Percentiles rank a stretch among this genome's conserved stretches.
Evolutionary conservation across 768 basidiomycete species (phyloP).

Genomic region (Exsudoporus frostii): DNA sequence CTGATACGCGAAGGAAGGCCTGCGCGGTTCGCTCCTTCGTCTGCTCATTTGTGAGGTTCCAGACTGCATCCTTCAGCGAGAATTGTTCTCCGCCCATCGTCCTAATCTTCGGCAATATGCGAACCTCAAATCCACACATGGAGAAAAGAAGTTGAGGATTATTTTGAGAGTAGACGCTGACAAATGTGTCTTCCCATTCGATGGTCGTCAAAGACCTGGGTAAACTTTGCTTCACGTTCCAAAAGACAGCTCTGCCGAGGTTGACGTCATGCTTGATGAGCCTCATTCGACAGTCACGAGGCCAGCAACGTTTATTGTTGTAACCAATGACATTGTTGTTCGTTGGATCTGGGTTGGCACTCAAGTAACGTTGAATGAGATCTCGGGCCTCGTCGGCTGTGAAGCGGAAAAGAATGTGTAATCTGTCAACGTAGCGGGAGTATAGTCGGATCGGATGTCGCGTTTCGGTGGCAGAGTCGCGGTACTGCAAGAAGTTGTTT

Average conservation of each 20-base stretch:
- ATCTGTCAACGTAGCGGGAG: slow-evolving; percentile 91
- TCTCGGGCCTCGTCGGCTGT: slow-evolving; percentile 96
- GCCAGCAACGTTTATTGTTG: slow-evolving; percentile 99
- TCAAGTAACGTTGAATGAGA: slow-evolving; percentile 95
- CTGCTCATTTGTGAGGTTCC: slow-evolving; percentile 96
- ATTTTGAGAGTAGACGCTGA: slow-evolving; percentile 95
- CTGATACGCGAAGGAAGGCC: slow-evolving; percentile 96
- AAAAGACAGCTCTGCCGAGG: slow-evolving; percentile 95
- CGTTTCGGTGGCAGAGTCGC: slow-evolving; percentile 92
- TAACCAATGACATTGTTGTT: slow-evolving; percentile 99
- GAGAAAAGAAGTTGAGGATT: slow-evolving; percentile 98
- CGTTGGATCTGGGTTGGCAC: slow-evolving; percentile 96
- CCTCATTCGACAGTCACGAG: slow-evolving; percentile 97
- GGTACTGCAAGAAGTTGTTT: slow-evolving; percentile 97
- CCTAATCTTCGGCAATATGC: slow-evolving; percentile 94
- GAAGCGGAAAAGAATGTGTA: slow-evolving; percentile 97
- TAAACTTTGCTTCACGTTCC: slow-evolving; percentile 98
- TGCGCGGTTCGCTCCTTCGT: slow-evolving; percentile 98
- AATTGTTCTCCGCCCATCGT: slow-evolving; percentile 96
- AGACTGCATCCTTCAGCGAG: slow-evolving; percentile 92
- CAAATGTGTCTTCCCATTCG: slow-evolving; percentile 98
- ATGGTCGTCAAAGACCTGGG: slow-evolving; percentile 96
- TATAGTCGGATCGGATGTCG: slow-evolving; percentile 97
- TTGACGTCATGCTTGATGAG: slow-evolving; percentile 99
- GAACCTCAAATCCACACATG: slow-evolving; percentile 98